Conservation (phyloP, 345 rosid species). For the Eucalyptus polyanthemos region DNA sequence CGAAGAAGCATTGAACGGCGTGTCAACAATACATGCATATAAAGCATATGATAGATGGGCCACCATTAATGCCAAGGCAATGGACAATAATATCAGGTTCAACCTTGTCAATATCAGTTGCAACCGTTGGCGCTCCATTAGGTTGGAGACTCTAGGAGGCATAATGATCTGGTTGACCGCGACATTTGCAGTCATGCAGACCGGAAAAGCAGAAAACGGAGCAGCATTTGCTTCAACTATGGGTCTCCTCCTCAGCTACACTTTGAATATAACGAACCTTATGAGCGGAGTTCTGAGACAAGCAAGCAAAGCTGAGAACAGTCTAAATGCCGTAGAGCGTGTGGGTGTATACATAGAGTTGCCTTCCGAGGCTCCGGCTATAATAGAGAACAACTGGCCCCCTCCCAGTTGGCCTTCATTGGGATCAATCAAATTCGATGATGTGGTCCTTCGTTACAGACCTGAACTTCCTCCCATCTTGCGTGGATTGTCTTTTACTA, state of each 20-base stretch:
- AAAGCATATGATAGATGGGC: conserved; percentile 87
- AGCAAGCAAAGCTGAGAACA: conserved; percentile 86
- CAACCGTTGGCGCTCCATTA: conserved; percentile 80
- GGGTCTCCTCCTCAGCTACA: conserved; percentile 92
- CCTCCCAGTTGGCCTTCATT: conserved; percentile 79
- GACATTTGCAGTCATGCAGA: conserved; percentile 31
- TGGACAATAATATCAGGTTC: conserved; percentile 92
- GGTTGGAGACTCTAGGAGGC: conserved; percentile 82
- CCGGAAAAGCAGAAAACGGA: no score
- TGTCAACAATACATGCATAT: conserved; percentile 78
- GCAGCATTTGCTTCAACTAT: conserved; percentile 62
- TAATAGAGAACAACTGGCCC: conserved; percentile 54
- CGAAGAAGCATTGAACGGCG: conserved; percentile 90
- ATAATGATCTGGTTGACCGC: conserved; percentile 93
- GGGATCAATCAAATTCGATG: conserved; percentile 65
- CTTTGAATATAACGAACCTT: conserved; percentile 66
- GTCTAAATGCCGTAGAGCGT: conserved; percentile 33
- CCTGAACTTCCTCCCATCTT: conserved; percentile 80
- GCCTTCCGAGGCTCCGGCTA: conserved; percentile 70
- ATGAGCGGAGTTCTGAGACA: conserved; percentile 74
- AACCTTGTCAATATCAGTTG: conserved; percentile 69
- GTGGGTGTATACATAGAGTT: conserved; percentile 77
- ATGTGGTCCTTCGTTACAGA: conserved; percentile 74
- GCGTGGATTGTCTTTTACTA: no score
- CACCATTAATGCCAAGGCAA: conserved; percentile 56